Base-by-base conservation (phyloP, 2,329 filamentous ascomycete species). In the Boeremia lycopersici region DNA sequence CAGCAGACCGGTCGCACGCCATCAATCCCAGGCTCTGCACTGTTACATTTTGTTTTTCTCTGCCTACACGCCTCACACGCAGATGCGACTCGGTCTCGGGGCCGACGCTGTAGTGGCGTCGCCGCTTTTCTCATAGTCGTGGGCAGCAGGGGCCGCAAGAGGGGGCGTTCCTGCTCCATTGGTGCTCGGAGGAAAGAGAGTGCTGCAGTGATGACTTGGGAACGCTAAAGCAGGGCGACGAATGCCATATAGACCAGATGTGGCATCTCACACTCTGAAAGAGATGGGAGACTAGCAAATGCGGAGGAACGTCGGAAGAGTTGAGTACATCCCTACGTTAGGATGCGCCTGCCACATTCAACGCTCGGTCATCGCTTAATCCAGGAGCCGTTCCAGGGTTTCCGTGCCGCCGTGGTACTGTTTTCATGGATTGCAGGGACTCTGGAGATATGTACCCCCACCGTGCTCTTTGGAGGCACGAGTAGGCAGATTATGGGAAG, bases 11-110 rank as follows among this genome's bases (percentile, higher is more conserved):
- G 51, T 31, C 39, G 40, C 31, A 51, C 28, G 41, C 49, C 42
- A 29, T 41, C 23, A 3, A 17, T n/a, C 26, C 48, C 33, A 17
- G 40, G 40, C 15, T 46, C 49, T 41, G 10, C 23, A 40, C 45
- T 30, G 34, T 49, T 45, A 36, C 52, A 54, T 39, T 49, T 49
- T n/a, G 33, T 48, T 33, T 54, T 54, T 13, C 44, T 43, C 28
- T 12, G 42, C 29, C 44, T 39, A 30, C 45, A 48, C 45, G 39
- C 39, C 45, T 54, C 44, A 40, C 45, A 48, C 3, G 51, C 51
- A 40, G 44, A 45, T 2, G 35, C 40, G 3, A 54, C 40, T 19
- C 46, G 52, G n/a, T 48, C 41, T 26, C 46, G 34, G 7, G 34
- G 35, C 29, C 35, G 46, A 19, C 40, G 29, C 29, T 49, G 46